Base-by-base conservation (phyloP, 2,329 filamentous ascomycete genomes). In the Dactylellina leptospora region DNA sequence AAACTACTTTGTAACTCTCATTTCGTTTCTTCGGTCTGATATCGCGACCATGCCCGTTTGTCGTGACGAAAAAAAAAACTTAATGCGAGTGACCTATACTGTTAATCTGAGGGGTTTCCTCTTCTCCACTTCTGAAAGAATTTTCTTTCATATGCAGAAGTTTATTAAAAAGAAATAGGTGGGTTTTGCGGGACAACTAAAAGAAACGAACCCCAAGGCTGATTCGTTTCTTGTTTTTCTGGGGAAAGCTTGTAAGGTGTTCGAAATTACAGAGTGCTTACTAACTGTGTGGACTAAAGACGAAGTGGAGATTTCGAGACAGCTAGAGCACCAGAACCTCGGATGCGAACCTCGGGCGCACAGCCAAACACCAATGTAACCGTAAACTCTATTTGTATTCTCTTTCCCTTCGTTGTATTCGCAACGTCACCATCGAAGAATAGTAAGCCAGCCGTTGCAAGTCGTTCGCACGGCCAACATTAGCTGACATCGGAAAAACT, bases 1-100 rank as follows among this genome's bases (percentile, higher is more conserved):
- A 13, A 45, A 16, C 9, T 18, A 5, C 28, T 33, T 33, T 33
- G 5, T 33, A 33, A 11, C 5, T 33, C 11, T 33, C 5, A 33
- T 33, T 33, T 42, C n/a, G 8, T 42, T 4, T n/a, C n/a, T n/a
- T 45, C 16, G 40, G 23, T 27, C 25, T 28, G 28, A 48, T 55
- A 56, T 64, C 51, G 51, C 42, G 60, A 56, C 60, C 45, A 48
- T 56, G 45, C 51, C 42, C 50, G 48, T 64, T 42, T 45, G 20
- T 58, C 60, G 23, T 50, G 50, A 54, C 38, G 18, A 54, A 27
- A 22, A 51, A 38, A n/a, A 16, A 4, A 40, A 25, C 36, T 44
- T 62, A 62, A 45, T 61, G 10, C 45, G 18, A 25, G 11, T 18
- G 16, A 18, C 40, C 36, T 42, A 50, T 58, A n/a, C n/a, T n/a